These are phyloP conservation scores for Sporothrix inflata DNA, from an alignment of 2,329 filamentous ascomycete genomes.

Conservation along the genomic window DNA sequence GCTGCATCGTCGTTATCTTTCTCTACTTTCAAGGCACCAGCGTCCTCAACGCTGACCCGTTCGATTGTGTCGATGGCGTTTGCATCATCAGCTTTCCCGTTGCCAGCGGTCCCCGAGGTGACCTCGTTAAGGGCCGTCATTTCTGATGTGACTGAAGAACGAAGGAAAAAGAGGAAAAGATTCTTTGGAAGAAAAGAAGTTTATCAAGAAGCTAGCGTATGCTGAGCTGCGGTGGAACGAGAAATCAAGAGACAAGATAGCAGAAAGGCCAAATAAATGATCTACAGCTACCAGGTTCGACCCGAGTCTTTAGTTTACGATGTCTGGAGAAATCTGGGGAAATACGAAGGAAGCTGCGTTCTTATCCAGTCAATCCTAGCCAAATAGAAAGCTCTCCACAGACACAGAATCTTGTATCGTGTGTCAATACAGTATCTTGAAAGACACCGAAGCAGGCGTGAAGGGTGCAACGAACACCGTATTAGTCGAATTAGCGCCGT, in stretches of 20 bases:
- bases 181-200: no score
- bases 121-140: background rate
- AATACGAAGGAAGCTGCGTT: background rate
- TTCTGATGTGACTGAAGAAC: background rate
- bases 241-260: no score
- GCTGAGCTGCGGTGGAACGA: no score
- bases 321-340: background rate
- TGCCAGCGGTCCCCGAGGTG: background rate
- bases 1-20: background rate
- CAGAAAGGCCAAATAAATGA: no score
- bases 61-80: background rate
- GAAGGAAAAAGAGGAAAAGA: no score
- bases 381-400: no score
- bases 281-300: background rate
- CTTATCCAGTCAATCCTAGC: background rate
- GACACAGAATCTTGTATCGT: no score
- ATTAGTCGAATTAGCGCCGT: background rate
- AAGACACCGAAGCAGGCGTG: no score
- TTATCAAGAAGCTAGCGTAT: no score
- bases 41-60: background rate
- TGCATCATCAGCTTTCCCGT: background rate
- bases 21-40: background rate
- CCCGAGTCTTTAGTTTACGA: background rate
- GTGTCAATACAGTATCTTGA: no score
- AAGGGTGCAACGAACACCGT: background rate